phyloP scores from a whole-genome alignment of 495 filamentous ascomycete species.

The Penicillium riverlandense region DNA sequence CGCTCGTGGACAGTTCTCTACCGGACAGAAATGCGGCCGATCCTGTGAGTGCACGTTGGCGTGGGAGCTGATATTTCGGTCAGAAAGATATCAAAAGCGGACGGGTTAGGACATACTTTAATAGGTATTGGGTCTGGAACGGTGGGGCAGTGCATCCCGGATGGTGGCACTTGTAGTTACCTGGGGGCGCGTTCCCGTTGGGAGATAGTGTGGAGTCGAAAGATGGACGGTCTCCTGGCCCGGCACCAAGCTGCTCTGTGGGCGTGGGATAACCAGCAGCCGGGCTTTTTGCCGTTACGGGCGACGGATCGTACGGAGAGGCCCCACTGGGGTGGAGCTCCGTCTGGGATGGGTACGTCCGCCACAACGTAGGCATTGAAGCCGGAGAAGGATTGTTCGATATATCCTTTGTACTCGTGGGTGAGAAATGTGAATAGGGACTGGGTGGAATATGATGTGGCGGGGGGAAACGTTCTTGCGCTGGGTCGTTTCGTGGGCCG shows the following conservation, averaged over 20 bases:
- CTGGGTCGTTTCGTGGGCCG: slow-evolving; percentile 29
- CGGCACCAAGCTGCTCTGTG: slow-evolving; percentile 24
- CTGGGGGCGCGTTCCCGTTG: slow-evolving; percentile 18
- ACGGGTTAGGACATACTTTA: slow-evolving; percentile 50
- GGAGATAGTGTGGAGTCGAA: slow-evolving; percentile 14
- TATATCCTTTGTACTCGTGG: slow-evolving; percentile 31
- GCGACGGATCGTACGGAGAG: slow-evolving; percentile 20
- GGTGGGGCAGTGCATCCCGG: slow-evolving; percentile 72
- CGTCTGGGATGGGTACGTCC: slow-evolving; percentile 12
- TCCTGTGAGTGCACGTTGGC: slow-evolving; percentile 91
- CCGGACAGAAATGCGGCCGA: slow-evolving; percentile 86
- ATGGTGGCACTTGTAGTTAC: slow-evolving; percentile 56
- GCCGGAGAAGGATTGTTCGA: slow-evolving; percentile 34
- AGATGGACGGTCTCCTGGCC: slow-evolving; percentile 16
- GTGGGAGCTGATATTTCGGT: slow-evolving; percentile 66
- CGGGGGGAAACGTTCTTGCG: slow-evolving; percentile 22
- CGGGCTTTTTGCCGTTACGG: slow-evolving; percentile 28
- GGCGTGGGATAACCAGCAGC: slow-evolving; percentile 36
- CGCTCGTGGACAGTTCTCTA: slow-evolving; percentile 68
- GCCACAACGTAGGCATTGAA: slow-evolving; percentile 24
- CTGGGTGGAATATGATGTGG: slow-evolving; percentile 26
- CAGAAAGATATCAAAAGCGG: not conserved
- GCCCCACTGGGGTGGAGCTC: slow-evolving; percentile 13
- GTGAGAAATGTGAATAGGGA: slow-evolving; percentile 34
- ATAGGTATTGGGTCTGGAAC: slow-evolving; percentile 86